Evolutionary conservation across 805 yeast genomes (phyloP).

Genomic region (Candida dendrica): DNA sequence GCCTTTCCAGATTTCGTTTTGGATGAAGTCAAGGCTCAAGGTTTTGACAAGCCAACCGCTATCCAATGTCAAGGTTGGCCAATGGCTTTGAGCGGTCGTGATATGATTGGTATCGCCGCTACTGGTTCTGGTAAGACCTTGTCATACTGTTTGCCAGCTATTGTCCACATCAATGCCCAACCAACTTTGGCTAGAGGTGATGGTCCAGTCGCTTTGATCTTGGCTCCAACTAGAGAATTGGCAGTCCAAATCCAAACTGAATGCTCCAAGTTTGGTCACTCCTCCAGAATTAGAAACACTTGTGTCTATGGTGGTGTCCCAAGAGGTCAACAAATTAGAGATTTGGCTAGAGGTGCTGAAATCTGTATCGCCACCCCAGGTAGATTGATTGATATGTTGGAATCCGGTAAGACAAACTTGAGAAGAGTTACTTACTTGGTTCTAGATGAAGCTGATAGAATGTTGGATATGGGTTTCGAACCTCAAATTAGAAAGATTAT

Average conservation of each 20-base stretch:
- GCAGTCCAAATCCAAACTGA: conserved; percentile 97
- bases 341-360: conserved; percentile 90
- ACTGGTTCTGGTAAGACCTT: conserved; percentile 99
- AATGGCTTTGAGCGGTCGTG: conserved; percentile 98
- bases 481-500: conserved; percentile 98
- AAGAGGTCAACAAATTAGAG: conserved; percentile 95
- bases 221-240: conserved; percentile 98
- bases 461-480: conserved; percentile 99
- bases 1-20: conserved; percentile 95
- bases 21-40: conserved; percentile 81
- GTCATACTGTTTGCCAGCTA: conserved; percentile 93
- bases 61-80: conserved; percentile 99
- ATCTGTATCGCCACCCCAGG: conserved; percentile 98
- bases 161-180: conserved; percentile 97
- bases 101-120: conserved; percentile 97
- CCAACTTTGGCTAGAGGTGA: conserved; percentile 90
- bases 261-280: conserved; percentile 88
- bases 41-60: conserved; percentile 90
- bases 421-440: conserved; percentile 95
- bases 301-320: conserved; percentile 99
- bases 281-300: conserved; percentile 91
- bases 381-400: conserved; percentile 96
- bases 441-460: conserved; percentile 98
- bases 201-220: conserved; percentile 92
- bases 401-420: conserved; percentile 88